Conservation (phyloP, 75 land plant species). For the Pseudotsuga menziesii region DNA sequence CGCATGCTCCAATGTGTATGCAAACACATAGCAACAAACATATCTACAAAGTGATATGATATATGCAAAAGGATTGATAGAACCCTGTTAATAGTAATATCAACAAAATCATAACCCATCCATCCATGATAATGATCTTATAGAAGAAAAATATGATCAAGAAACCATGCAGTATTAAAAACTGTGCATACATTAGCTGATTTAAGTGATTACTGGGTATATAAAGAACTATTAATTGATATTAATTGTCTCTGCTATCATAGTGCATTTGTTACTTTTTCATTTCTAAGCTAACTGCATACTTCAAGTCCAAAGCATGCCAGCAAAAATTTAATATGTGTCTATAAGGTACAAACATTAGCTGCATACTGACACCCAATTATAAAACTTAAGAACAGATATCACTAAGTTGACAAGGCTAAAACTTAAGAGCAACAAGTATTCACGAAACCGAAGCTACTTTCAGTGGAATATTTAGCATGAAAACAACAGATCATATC, state of each 20-base stretch:
- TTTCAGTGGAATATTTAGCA: background rate
- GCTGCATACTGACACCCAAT: background rate
- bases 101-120: background rate
- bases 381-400: background rate
- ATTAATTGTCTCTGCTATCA: background rate
- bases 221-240: background rate
- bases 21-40: too few species aligned
- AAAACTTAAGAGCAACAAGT: background rate
- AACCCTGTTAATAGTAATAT: background rate
- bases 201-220: background rate
- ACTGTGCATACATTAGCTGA: background rate
- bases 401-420: background rate
- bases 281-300: background rate
- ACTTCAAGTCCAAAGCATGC: background rate
- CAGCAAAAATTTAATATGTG: background rate
- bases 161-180: background rate
- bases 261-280: background rate
- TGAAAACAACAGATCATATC: background rate
- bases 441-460: background rate
- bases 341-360: background rate
- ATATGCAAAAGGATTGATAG: background rate
- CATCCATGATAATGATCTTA: background rate
- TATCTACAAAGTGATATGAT: background rate
- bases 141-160: background rate
- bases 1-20: too few species aligned